phyloP scores from a whole-genome alignment of 148 eudicot genomes.

The Fallopia convolvulus region DNA sequence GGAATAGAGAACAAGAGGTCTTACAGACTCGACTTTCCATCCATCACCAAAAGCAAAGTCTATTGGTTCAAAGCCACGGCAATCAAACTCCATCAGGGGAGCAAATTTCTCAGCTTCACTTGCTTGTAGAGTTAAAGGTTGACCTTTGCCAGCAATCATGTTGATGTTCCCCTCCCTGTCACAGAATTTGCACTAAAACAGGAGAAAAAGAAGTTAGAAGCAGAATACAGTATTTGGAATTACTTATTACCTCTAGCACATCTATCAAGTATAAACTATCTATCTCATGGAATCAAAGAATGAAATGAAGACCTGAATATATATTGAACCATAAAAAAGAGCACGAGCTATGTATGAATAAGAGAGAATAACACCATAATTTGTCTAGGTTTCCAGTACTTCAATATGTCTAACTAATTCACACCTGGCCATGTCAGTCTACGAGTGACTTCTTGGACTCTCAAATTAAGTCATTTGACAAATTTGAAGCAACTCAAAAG shows the following conservation, averaged over 20 bases:
- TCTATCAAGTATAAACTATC: neutral
- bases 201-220: conserved; percentile 8
- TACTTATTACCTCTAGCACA: neutral
- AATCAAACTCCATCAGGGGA: conserved; percentile 78
- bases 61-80: conserved; percentile 80
- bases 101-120: conserved; percentile 43
- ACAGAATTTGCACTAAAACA: conserved; percentile 80
- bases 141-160: conserved; percentile 51
- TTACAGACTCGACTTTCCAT: conserved; percentile 82
- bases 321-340: neutral
- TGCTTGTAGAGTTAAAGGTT: conserved; percentile 43
- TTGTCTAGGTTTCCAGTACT: neutral
- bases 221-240: neutral
- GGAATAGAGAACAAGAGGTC: conserved; percentile 17
- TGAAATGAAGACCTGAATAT: neutral
- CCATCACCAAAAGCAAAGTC: conserved; percentile 60
- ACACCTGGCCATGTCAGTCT: neutral
- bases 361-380: neutral
- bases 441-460: neutral
- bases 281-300: neutral
- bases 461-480: neutral
- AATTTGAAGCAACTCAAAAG: too few relatives aligned
- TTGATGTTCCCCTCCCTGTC: conserved; percentile 61
- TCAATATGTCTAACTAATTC: neutral
- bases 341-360: neutral